A percentile compares a stretch with the other conserved stretches of the same genome.
Conservation (phyloP, 352 stramenopile genomes). For the Thalassiosira pacifica region DNA sequence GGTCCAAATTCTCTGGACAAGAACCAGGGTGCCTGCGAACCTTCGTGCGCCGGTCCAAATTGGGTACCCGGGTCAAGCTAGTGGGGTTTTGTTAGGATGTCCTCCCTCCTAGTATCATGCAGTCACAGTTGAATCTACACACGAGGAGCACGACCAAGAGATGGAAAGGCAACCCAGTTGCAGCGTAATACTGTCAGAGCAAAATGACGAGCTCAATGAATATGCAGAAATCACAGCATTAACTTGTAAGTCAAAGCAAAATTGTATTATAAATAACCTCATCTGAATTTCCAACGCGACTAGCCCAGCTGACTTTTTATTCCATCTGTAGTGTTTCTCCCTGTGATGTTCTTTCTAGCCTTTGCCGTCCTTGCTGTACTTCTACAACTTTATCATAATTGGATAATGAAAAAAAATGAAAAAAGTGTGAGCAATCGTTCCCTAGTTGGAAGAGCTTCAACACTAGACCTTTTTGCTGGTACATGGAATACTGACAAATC, state of each 20-base stretch:
- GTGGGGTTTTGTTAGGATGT: not conserved
- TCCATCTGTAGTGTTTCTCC: slow-evolving; percentile 5
- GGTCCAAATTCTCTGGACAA: not conserved
- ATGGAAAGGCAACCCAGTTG: not conserved
- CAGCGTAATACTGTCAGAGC: slow-evolving; percentile 7
- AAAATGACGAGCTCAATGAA: slow-evolving; percentile 4
- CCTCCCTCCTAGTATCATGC: not conserved
- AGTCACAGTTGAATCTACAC: not conserved
- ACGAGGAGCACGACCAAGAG: not conserved
- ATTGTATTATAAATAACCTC: not conserved
- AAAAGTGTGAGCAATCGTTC: not conserved
- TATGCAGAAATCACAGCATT: not conserved
- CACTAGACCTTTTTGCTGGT: not conserved
- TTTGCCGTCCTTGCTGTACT: slow-evolving; percentile 10
- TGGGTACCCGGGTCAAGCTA: not conserved
- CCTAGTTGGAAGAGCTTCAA: not conserved
- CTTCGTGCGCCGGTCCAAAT: not conserved
- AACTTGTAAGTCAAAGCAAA: not conserved
- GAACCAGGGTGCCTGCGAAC: not conserved
- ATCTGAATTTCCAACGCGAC: not conserved
- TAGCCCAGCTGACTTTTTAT: not conserved
- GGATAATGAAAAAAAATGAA: not conserved
- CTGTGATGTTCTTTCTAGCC: not conserved
- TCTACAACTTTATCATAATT: slow-evolving; percentile 2
- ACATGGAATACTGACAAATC: not conserved